phyloP scores from a whole-genome alignment of 345 rosid genomes.

The Sisymbrium altissimum region DNA sequence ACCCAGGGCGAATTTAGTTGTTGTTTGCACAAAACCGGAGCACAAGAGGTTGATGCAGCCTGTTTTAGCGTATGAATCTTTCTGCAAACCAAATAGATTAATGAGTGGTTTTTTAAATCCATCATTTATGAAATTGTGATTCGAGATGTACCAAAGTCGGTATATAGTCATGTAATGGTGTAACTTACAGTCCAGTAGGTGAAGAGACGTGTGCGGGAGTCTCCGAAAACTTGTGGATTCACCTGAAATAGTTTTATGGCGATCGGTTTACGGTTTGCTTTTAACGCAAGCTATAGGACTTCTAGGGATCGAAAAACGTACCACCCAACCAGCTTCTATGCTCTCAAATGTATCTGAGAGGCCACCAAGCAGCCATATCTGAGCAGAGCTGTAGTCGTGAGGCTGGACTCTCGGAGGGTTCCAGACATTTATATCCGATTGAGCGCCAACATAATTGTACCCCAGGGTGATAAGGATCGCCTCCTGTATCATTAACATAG shows the following conservation, averaged over 20 bases:
- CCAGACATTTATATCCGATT: constrained; percentile 49
- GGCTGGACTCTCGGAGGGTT: constrained; percentile 32
- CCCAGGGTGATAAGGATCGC: constrained; percentile 32
- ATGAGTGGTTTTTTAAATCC: not conserved
- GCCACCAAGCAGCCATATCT: constrained; percentile 46
- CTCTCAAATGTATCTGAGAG: constrained; percentile 28
- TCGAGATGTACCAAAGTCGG: not conserved
- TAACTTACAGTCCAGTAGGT: constrained; percentile 38
- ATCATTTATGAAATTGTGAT: not conserved
- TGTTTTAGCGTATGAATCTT: constrained; percentile 29
- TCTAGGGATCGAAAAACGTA: not conserved
- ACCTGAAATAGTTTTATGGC: constrained; percentile 23
- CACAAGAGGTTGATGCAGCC: constrained; percentile 48
- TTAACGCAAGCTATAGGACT: not conserved
- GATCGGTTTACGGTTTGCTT: not conserved
- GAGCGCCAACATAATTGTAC: constrained; percentile 40
- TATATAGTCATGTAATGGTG: not conserved
- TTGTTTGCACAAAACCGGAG: constrained; percentile 51
- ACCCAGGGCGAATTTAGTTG: constrained; percentile 26
- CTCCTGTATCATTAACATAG: constrained; percentile 24
- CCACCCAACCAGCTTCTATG: constrained; percentile 56
- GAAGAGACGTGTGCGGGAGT: constrained; percentile 28
- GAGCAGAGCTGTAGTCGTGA: constrained; percentile 39
- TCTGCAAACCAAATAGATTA: constrained; percentile 5
- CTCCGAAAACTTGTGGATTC: constrained; percentile 31